These are phyloP conservation scores for Cyclotella baltica DNA, from an alignment of 108 stramenopile species.

Conservation along the genomic window DNA sequence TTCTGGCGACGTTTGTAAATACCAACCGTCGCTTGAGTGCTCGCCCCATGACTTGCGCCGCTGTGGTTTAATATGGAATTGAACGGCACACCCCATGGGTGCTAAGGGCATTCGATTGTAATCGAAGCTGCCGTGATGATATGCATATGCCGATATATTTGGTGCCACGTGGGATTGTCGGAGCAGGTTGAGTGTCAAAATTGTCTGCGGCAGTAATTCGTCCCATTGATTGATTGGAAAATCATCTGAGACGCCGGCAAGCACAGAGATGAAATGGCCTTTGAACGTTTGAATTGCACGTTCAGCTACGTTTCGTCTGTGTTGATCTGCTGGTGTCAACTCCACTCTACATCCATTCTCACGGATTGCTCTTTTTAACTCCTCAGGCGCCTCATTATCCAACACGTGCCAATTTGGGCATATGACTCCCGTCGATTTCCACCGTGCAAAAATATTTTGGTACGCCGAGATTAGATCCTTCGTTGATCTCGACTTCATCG, in stretches of 20 bases:
- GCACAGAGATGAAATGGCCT: constrained; percentile 56
- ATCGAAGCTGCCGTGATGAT: constrained; percentile 37
- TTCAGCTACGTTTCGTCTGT: constrained; percentile 58
- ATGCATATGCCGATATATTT: constrained; percentile 32
- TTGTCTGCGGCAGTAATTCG: constrained; percentile 17
- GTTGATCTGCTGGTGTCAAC: constrained; percentile 39
- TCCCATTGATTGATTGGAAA: constrained; percentile 18
- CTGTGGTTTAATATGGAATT: constrained; percentile 32
- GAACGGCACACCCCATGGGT: constrained; percentile 45
- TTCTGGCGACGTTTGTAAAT: constrained; percentile 22
- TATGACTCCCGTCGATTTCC: constrained; percentile 12
- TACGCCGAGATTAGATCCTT: constrained; percentile 20
- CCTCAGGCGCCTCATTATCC: constrained; percentile 20
- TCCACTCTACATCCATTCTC: constrained; percentile 35
- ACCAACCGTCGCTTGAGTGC: constrained; percentile 26
- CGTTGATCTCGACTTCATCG: constrained; percentile 6
- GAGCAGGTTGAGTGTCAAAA: constrained; percentile 42
- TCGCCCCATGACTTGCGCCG: constrained; percentile 12
- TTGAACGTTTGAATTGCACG: constrained; percentile 68
- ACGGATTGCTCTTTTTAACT: constrained; percentile 19
- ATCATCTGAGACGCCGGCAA: constrained; percentile 35
- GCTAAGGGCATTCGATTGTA: constrained; percentile 57
- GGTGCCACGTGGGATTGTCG: constrained; percentile 44
- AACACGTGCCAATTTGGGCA: constrained; percentile 29
- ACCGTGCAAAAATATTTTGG: constrained; percentile 12